Conservation (phyloP, 306 rosid species). For the Quillaja saponaria region DNA sequence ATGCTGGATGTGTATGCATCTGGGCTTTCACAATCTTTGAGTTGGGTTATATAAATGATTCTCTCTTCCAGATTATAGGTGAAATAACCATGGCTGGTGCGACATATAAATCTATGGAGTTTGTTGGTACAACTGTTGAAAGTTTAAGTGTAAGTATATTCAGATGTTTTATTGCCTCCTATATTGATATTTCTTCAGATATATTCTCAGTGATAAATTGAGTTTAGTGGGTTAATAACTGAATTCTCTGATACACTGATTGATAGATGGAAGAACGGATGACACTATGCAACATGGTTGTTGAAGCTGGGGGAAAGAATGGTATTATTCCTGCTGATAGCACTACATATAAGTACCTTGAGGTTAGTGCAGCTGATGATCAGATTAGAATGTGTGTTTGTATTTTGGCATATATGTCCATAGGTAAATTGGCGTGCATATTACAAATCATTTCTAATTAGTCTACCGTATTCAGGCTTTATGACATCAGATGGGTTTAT, state of each 20-base stretch:
- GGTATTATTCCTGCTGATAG: slow-evolving; percentile 83
- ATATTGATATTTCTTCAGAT: background rate
- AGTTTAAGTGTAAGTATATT: slow-evolving; percentile 64
- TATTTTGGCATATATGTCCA: background rate
- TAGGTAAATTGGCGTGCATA: background rate
- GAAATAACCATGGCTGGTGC: slow-evolving; percentile 92
- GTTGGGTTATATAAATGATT: slow-evolving; percentile 3
- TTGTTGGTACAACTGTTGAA: slow-evolving; percentile 85
- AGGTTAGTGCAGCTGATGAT: slow-evolving; percentile 54
- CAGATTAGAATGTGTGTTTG: background rate
- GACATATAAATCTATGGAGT: slow-evolving; percentile 93
- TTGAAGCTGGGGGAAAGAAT: slow-evolving; percentile 95
- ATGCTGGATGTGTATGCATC: no score
- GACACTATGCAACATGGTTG: slow-evolving; percentile 94
- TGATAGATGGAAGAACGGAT: slow-evolving; percentile 97
- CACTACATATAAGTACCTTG: slow-evolving; percentile 82
- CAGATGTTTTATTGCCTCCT: background rate
- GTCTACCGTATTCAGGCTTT: no score
- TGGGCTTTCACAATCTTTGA: background rate
- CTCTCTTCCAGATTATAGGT: slow-evolving; percentile 71
- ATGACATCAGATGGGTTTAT: no score
- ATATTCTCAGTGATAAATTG: no score
- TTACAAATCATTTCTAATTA: no score
- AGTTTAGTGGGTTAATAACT: slow-evolving; percentile 3
- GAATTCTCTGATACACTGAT: no score